Base-by-base conservation (phyloP, 352 stramenopile genomes). In the Pelagophyceae sp. region DNA sequence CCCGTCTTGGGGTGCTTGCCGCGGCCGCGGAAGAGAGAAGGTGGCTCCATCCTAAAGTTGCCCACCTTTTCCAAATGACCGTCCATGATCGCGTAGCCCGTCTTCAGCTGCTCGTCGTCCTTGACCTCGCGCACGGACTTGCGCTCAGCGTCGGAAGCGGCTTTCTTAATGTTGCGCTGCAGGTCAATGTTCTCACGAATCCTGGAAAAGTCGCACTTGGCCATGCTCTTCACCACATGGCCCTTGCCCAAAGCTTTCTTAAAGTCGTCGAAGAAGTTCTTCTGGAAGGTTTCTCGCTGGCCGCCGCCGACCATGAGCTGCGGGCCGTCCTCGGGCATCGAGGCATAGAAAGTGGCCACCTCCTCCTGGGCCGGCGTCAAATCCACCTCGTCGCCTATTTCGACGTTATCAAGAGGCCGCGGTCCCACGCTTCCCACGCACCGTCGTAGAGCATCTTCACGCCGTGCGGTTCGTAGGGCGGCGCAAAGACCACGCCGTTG, bases 1-100 rank as follows among this genome's bases (percentile, higher is more conserved):
- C 97, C 97, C 77, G 96, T 99, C 87, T 99, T 99, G 0, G 97
- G 97, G 85, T 99, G 97, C 76, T 98, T 94, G 33, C 97, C 97
- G 60, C 96, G 91, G 23, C 97, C 97, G 32, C 97, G 91, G 83
- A 99, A 99, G 19, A 99, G 83, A 33, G 94, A 94, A 5, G 97
- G 97, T 15, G 96, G 97, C 87, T 99, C 97, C 77, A 98, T 95
- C 50, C 90, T 93, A 80, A 95, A 97, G 82, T 97, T 98, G 51
- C 94, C 94, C 0, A 98, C 92, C 78, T 98, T 98, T 85, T 99
- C 95, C 76, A 99, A 85, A 80, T 98, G 96, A 25, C 92, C 94
- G 85, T 99, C 96, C 15, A 99, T 94, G 71, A 99, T 88, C 17
- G 93, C 88, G 80, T 97, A 98, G 37, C 96, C 95, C 85, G 97